Evolutionary conservation across 345 rosid genomes (phyloP).

Genomic region (Heritiera fomes): DNA sequence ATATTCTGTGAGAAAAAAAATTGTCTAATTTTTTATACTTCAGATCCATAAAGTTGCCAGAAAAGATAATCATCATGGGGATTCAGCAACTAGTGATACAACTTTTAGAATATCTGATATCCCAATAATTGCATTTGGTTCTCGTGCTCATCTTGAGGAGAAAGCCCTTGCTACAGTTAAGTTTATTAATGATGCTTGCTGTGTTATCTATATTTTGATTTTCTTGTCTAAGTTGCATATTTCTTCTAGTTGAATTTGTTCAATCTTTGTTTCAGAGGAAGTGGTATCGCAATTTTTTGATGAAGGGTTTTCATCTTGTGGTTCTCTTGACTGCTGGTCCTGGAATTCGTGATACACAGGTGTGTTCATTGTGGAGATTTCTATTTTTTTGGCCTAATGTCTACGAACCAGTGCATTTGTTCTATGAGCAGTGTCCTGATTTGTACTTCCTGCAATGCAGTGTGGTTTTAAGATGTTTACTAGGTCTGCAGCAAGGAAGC

Average conservation of each 20-base stretch:
- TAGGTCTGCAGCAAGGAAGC: conserved; percentile 93
- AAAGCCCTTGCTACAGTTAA: conserved; percentile 91
- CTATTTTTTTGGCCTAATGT: background rate
- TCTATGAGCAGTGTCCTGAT: conserved; percentile 8
- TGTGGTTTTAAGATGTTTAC: conserved; percentile 99
- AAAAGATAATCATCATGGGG: conserved; percentile 49
- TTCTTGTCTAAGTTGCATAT: background rate
- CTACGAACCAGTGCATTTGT: background rate
- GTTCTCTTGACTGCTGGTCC: conserved; percentile 88
- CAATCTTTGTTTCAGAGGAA: conserved; percentile 65
- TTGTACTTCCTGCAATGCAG: conserved; percentile 40
- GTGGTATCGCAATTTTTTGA: conserved; percentile 94
- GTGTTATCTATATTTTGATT: conserved; percentile 6
- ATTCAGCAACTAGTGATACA: conserved; percentile 41
- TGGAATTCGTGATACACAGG: conserved; percentile 98
- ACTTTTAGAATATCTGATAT: conserved; percentile 62
- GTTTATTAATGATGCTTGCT: conserved; percentile 28
- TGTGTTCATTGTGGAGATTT: conserved; percentile 23
- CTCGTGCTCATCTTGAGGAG: conserved; percentile 98
- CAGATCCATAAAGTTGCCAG: conserved; percentile 80
- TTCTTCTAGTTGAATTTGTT: conserved; percentile 31
- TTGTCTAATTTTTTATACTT: conserved; percentile 41
- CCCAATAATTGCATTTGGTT: conserved; percentile 86
- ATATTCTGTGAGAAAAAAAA: background rate
- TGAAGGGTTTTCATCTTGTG: conserved; percentile 97